These are phyloP conservation scores for Orbilia javanica DNA, from an alignment of 2,329 filamentous ascomycete species.

Conservation along the genomic window DNA sequence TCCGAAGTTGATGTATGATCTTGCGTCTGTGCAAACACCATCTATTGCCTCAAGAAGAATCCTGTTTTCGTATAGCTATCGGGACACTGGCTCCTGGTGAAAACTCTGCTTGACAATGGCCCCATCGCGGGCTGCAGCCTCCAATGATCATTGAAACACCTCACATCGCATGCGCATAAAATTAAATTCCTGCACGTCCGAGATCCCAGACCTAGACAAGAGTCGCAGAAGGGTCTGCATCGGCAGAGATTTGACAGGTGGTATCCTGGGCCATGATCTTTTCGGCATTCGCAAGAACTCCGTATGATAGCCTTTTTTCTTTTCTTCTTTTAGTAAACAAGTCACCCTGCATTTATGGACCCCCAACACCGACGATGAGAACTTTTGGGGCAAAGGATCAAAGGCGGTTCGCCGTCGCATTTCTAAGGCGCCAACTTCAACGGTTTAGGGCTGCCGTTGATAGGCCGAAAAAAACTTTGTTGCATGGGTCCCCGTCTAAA, in stretches of 20 bases:
- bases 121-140: slow-evolving; percentile 40
- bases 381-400: slow-evolving; percentile 5
- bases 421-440: slow-evolving; percentile 34
- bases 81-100: background rate
- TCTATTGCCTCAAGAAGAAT: background rate
- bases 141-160: slow-evolving; percentile 58
- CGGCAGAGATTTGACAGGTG: slow-evolving; percentile 30
- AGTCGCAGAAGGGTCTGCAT: slow-evolving; percentile 16
- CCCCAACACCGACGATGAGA: slow-evolving; percentile 17
- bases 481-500: slow-evolving; percentile 26
- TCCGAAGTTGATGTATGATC: background rate
- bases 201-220: slow-evolving; percentile 16
- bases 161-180: slow-evolving; percentile 55
- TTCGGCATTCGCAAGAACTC: slow-evolving; percentile 23
- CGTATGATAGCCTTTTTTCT: background rate
- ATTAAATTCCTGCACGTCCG: slow-evolving; percentile 29
- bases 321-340: slow-evolving; percentile 35
- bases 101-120: slow-evolving; percentile 5
- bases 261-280: slow-evolving; percentile 6
- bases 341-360: slow-evolving; percentile 47
- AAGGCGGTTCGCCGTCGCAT: slow-evolving; percentile 4
- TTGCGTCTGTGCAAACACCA: background rate
- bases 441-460: slow-evolving; percentile 20
- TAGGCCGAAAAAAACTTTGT: slow-evolving; percentile 43
- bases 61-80: background rate